Conservation (phyloP, 73 alveolate species). For the Paramecium caudatum region DNA sequence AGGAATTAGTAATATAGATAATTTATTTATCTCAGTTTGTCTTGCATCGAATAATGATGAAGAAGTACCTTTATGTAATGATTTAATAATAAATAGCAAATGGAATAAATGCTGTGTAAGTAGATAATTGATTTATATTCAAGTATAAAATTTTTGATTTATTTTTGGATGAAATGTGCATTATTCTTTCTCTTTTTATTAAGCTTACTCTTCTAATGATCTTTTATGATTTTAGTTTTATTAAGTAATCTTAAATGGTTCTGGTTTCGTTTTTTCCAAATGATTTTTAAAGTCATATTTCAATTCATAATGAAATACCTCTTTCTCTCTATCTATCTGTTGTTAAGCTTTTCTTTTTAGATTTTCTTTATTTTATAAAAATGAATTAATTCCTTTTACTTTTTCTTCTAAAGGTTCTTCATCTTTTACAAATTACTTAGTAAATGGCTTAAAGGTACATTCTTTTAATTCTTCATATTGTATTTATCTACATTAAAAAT, state of each 20-base stretch:
- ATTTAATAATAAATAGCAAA: neutral
- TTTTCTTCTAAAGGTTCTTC: constrained; percentile 47
- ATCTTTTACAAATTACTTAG: constrained; percentile 50
- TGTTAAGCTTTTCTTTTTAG: neutral
- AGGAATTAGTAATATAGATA: constrained; percentile 15
- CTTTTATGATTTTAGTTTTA: neutral
- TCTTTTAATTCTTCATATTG: constrained; percentile 74
- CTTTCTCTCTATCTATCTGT: constrained; percentile 61
- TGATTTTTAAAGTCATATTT: constrained; percentile 63
- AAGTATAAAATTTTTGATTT: neutral
- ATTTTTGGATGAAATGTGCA: constrained; percentile 60
- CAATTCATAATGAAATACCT: constrained; percentile 55
- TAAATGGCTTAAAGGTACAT: constrained; percentile 72
- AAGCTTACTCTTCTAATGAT: constrained; percentile 24
- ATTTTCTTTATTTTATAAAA: constrained; percentile 60
- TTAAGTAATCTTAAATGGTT: constrained; percentile 53
- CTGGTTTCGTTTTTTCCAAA: constrained; percentile 34
- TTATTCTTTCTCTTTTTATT: constrained; percentile 25
- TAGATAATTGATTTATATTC: neutral
- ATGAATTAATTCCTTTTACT: constrained; percentile 65
- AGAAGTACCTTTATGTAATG: neutral
- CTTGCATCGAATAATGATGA: neutral
- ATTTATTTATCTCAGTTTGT: constrained; percentile 5
- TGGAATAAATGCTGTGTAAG: neutral
- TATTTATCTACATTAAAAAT: constrained; percentile 24